These are phyloP conservation scores for Oryza officinalis DNA, from an alignment of 176 grass and related monocot genomes.

Conservation along the genomic window DNA sequence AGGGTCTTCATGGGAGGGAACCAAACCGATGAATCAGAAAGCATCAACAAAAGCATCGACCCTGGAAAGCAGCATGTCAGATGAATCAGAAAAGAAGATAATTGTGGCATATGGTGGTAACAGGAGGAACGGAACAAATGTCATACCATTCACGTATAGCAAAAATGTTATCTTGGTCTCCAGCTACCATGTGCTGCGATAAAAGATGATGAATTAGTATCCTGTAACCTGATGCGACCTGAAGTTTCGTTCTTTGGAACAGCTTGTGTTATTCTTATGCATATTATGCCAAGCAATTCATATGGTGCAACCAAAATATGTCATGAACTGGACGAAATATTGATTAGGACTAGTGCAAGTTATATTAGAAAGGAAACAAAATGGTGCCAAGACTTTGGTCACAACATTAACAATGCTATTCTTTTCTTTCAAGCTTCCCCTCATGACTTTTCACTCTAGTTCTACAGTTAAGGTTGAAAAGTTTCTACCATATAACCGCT, in stretches of 20 bases:
- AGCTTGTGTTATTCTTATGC: not conserved
- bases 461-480: not conserved
- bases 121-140: not conserved
- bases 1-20: not conserved
- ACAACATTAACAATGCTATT: constrained; percentile 4
- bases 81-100: not conserved
- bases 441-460: not conserved
- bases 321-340: not conserved
- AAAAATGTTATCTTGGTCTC: constrained; percentile 75
- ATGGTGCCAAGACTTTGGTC: not conserved
- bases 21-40: not conserved
- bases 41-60: not conserved
- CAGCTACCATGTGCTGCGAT: constrained; percentile 68
- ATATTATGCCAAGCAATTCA: constrained; percentile 1
- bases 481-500: not conserved
- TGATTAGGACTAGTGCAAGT: not conserved
- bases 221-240: not conserved
- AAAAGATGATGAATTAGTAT: constrained; percentile 33
- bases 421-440: not conserved
- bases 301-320: not conserved
- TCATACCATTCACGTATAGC: constrained; percentile 27
- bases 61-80: constrained; percentile 5
- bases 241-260: not conserved
- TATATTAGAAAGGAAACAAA: constrained; percentile 1
- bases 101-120: not conserved